Evolutionary conservation across 257 asterid species (phyloP), one percentile per base, ranked within the genome.

Genomic region (Solanum okadae): DNA sequence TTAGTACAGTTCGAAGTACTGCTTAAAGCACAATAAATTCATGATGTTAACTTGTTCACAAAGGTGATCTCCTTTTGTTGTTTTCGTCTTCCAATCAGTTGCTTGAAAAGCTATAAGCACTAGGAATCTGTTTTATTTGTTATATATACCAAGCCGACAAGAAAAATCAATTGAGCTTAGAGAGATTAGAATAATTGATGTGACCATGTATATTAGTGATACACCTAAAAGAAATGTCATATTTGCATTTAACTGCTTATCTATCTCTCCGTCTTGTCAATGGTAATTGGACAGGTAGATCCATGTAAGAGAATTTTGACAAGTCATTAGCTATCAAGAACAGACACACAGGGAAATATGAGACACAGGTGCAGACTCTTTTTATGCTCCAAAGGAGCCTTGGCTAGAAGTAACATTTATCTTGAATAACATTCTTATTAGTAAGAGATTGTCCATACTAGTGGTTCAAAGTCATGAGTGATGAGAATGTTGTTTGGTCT

Each of bases 391-490:
- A 10, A 9, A 72, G 44, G 44, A 34, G 44, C 44, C 81, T 34
- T 72, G 81, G 16, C 29, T 18, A 73, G 82, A 31, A 61, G 75
- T 56, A 61, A 83, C 10, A 33, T 83, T 31, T 56, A 49, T 46
- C 86, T 49, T 34, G 86, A 83, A 83, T 22, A 83, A 16, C 72
- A 0, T 44, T 49, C 56, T 84, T 59, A 42, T 22, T 10, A 70
- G 65, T 44, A 86, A 86, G 83, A 86, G 44, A 31, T 37, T 86
- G 44, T 29, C 34, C 90, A 59, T 93, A 96, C 99, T 93, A 97
- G 88, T 27, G 99, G 98, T 88, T 97, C 98, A 70, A 96, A 96
- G 88, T 97, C 99, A 88, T 97, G 99, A 75, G 99, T 97, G 40
- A 97, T 91, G 85, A 97, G 98, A 90, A 97, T 97, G 89, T 97